Conservation (phyloP, 2,329 filamentous ascomycete genomes). For the Cladophialophora chaetospira region DNA sequence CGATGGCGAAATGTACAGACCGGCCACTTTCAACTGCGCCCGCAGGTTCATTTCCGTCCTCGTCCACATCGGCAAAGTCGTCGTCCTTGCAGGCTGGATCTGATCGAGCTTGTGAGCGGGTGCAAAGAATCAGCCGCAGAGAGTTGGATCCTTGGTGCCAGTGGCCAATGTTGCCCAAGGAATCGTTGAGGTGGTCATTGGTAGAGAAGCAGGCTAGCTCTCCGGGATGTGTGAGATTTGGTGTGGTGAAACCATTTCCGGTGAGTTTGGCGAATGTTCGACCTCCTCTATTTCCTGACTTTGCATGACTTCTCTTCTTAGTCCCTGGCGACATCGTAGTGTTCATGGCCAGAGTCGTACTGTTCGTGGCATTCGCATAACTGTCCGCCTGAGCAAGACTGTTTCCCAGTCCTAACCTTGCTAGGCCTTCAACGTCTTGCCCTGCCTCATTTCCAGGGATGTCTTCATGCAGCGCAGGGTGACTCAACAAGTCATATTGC, state of each 20-base stretch:
- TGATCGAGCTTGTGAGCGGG: constrained; percentile 22
- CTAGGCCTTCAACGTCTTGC: neutral
- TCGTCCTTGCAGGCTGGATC: constrained; percentile 25
- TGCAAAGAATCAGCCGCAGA: constrained; percentile 42
- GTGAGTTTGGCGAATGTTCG: constrained; percentile 39
- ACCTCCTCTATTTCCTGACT: constrained; percentile 5
- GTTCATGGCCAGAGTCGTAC: neutral
- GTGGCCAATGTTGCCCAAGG: constrained; percentile 32
- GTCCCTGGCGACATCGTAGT: neutral
- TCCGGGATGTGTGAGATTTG: constrained; percentile 37
- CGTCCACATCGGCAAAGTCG: neutral
- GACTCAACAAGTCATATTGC: constrained; percentile 40
- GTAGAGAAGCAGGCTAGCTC: constrained; percentile 35
- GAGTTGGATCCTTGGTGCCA: constrained; percentile 47
- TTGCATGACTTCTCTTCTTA: neutral
- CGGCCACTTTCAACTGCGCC: constrained; percentile 17
- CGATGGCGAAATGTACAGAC: constrained; percentile 39
- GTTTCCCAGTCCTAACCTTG: neutral
- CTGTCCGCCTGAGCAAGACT: neutral
- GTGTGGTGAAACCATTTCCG: constrained; percentile 37
- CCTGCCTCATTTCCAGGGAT: neutral
- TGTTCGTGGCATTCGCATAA: neutral
- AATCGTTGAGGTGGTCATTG: constrained; percentile 19
- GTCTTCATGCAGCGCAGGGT: constrained; percentile 21
- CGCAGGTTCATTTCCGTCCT: neutral